phyloP scores from a whole-genome alignment of 2,329 filamentous ascomycete species.

The Trichothecium sympodiale region DNA sequence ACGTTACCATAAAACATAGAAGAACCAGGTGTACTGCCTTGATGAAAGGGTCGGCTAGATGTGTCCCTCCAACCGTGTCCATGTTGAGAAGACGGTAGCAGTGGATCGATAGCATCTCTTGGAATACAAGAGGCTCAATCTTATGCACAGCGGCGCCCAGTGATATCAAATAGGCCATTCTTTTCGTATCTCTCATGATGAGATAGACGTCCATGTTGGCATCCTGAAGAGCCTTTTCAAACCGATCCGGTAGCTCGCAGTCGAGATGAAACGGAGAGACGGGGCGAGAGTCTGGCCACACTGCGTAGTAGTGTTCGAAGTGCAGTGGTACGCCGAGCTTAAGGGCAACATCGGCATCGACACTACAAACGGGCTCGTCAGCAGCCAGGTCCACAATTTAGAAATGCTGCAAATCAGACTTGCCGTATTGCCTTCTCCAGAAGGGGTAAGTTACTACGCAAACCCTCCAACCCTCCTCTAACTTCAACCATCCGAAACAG shows the following conservation, averaged over 20 bases:
- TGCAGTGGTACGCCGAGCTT: conserved; percentile 1
- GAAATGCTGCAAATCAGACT: not conserved
- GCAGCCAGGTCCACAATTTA: not conserved
- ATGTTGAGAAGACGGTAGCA: conserved; percentile 15
- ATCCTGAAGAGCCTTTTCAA: too few species aligned
- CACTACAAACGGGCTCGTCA: conserved; percentile 2
- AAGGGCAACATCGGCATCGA: conserved; percentile 6
- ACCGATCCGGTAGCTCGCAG: too few species aligned
- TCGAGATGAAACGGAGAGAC: too few species aligned
- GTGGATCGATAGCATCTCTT: conserved; percentile 13
- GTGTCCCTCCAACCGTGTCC: conserved; percentile 4
- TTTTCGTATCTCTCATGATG: conserved; percentile 1
- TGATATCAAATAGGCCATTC: conserved; percentile 4
- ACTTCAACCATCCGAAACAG: conserved; percentile 16
- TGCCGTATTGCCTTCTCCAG: conserved; percentile 6
- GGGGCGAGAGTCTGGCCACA: too few species aligned
- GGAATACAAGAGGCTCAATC: conserved; percentile 12
- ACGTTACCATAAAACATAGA: conserved; percentile 14
- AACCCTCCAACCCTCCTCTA: conserved; percentile 15
- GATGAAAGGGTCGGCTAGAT: conserved; percentile 6
- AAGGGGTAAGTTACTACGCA: conserved; percentile 6
- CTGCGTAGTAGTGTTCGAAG: too few species aligned
- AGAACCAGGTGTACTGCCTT: conserved; percentile 15
- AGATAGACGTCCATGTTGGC: conserved; percentile 2
- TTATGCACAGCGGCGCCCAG: conserved; percentile 3